phyloP scores from a whole-genome alignment of 2,329 filamentous ascomycete genomes.

The Sclerotinia glacialis region DNA sequence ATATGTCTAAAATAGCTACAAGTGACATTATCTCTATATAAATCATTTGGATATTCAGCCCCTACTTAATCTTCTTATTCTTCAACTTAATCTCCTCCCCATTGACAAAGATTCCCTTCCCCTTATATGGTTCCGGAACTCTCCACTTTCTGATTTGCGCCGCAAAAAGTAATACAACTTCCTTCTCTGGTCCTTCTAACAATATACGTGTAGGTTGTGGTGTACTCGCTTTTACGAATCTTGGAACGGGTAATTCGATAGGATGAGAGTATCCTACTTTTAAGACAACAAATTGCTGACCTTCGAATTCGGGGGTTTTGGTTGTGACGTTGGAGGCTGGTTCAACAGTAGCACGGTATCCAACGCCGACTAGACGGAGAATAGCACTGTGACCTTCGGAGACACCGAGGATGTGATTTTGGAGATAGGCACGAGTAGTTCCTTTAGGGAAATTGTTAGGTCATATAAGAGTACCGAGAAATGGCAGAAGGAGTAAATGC shows the following conservation, averaged over 20 bases:
- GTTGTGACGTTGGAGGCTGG: conserved; percentile 59
- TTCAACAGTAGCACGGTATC: conserved; percentile 88
- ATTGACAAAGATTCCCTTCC: conserved; percentile 98
- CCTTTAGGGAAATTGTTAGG: conserved; percentile 50
- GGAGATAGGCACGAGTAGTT: conserved; percentile 84
- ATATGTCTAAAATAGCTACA: conserved; percentile 23
- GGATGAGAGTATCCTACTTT: conserved; percentile 98
- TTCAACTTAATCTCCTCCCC: conserved; percentile 97
- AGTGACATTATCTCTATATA: conserved; percentile 33
- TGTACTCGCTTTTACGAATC: conserved; percentile 79
- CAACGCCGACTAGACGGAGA: conserved; percentile 88
- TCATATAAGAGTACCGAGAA: too few species aligned
- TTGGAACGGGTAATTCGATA: conserved; percentile 81
- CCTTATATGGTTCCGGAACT: conserved; percentile 95
- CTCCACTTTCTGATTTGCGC: conserved; percentile 86
- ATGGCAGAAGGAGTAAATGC: conserved; percentile 1
- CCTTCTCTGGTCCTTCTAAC: conserved; percentile 82
- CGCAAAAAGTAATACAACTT: conserved; percentile 86
- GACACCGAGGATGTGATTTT: conserved; percentile 88
- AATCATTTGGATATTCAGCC: conserved; percentile 16
- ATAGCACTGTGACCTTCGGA: conserved; percentile 96
- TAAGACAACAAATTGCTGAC: conserved; percentile 84
- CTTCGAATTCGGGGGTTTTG: conserved; percentile 64
- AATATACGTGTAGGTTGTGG: conserved; percentile 90
- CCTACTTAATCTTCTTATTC: conserved; percentile 92